Base-by-base conservation (phyloP, 1,284 basidiomycete genomes). In the Hymenochaete sp. region DNA sequence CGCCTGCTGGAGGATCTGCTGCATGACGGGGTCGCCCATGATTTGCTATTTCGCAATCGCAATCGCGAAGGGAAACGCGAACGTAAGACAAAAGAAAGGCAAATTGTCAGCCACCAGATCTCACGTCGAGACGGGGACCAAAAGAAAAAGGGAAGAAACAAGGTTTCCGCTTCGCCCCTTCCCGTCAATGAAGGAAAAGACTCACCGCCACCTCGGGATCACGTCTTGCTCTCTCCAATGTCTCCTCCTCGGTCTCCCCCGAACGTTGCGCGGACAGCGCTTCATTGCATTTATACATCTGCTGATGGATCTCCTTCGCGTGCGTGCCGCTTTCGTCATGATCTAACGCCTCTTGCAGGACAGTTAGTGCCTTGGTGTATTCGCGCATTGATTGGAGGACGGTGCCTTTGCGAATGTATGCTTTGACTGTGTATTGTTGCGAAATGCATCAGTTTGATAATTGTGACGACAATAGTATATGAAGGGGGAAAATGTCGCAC, bases 151-250 rank as follows among this genome's bases (percentile, higher is more conserved):
- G 5, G 32, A 19, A 35, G 13, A 31, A 14, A 14, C 9, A 31
- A 14, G 28, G 9, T 9, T 31, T 31, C 10, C 10, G 14, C 14
- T 9, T 31, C 14, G 28, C 9, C 10, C 9, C 14, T 10, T 10
- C 14, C 14, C 14, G 28, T 9, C 14, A 31, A 31, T 31, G 28
- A 31, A 31, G 9, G 28, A 10, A 8, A 6, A n/a, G n/a, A 70
- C 84, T 63, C 70, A 85, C 82, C 49, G 86, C 87, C 43, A 97
- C 77, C 67, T 98, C 95, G 5, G 96, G 96, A 69, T 98, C 95
- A 45, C 91, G 75, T 93, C 97, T 97, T 8, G 95, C 96, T 26
- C 95, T 75, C 58, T 87, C 76, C 51, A 97, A 71, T 14, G 93
- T 91, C 71, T 99, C 77, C 63, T 98, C 91, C 58, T 97, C 92